These are phyloP conservation scores for Breviolum minutum DNA, from an alignment of 73 alveolate species.

Conservation along the genomic window DNA sequence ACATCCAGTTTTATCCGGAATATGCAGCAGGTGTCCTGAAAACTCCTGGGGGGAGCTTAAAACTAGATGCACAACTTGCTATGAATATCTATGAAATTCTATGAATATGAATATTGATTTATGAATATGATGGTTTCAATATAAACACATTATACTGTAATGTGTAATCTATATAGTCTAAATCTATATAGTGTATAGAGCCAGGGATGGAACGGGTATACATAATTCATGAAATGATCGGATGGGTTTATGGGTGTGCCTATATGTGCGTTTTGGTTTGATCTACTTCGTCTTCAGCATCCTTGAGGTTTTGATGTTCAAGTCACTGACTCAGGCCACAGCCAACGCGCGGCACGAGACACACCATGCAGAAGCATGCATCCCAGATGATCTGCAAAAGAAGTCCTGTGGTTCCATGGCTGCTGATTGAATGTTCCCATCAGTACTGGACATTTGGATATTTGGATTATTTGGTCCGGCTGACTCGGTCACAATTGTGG, in stretches of 20 bases:
- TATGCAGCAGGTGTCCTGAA: background rate
- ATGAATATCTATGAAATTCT: no score
- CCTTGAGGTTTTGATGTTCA: background rate
- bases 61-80: no score
- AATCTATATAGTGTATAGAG: background rate
- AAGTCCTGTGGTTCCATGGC: no score
- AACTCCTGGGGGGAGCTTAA: no score
- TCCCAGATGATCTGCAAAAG: background rate
- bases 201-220: background rate
- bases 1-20: background rate
- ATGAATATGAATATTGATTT: no score
- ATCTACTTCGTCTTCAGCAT: no score
- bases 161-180: background rate
- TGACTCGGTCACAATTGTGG: background rate
- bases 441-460: no score
- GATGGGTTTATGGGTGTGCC: no score
- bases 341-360: conserved; percentile 2
- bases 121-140: background rate
- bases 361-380: background rate
- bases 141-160: background rate
- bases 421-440: no score
- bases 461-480: background rate
- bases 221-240: no score
- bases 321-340: background rate
- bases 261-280: no score